Evolutionary conservation across 176 grass and related monocot genomes (phyloP).

Genomic region (Rhynchospora tenuis): DNA sequence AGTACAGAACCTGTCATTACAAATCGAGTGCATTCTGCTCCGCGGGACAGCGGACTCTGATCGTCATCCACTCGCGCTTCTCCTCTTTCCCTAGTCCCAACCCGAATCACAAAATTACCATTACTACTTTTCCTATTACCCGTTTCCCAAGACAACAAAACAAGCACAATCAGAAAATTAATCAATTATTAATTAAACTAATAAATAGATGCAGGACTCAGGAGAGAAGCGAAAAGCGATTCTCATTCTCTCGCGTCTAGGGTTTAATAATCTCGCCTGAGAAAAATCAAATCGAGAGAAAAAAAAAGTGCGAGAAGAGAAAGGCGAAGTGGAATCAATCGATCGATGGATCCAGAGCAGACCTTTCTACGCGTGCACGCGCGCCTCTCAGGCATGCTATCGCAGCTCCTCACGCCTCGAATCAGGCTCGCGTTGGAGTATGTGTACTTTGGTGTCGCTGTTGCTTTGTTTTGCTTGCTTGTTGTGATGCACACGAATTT

Average conservation of each 20-base stretch:
- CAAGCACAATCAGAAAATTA: not conserved
- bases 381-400: slow-evolving; percentile 89
- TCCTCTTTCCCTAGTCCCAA: not conserved
- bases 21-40: not conserved
- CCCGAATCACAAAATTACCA: not conserved
- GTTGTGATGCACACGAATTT: slow-evolving; percentile 99
- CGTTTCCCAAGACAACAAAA: slow-evolving; percentile 24
- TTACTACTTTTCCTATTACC: slow-evolving; percentile 14
- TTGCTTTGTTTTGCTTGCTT: slow-evolving; percentile 86
- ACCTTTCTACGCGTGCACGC: slow-evolving; percentile 96
- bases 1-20: too few relatives aligned
- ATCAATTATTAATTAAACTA: not conserved
- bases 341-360: slow-evolving; percentile 97
- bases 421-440: slow-evolving; percentile 92
- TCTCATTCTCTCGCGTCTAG: not conserved
- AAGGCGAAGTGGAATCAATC: not conserved
- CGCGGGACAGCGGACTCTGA: slow-evolving; percentile 1
- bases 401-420: slow-evolving; percentile 89
- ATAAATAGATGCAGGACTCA: not conserved
- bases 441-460: slow-evolving; percentile 65
- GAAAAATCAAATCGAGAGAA: not conserved
- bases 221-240: not conserved
- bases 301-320: not conserved
- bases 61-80: slow-evolving; percentile 3
- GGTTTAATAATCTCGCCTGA: slow-evolving; percentile 4